A percentile compares a stretch with the other conserved stretches of the same genome.
phyloP scores from a whole-genome alignment of 1,284 basidiomycete genomes.

The Irpex sp. region DNA sequence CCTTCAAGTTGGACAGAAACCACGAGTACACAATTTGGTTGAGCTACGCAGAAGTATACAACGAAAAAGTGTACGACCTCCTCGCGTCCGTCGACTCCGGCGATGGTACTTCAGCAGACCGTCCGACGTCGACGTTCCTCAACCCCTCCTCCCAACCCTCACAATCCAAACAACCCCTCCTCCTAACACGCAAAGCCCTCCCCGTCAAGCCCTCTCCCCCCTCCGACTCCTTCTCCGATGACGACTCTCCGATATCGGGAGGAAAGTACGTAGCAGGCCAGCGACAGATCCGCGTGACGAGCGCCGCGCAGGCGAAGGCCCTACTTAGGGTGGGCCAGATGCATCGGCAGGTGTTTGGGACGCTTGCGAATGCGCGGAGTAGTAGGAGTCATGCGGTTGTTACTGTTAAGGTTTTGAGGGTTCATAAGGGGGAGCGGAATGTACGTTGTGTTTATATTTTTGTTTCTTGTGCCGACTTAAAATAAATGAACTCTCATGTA shows the following conservation, averaged over 20 bases:
- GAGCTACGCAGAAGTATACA: constrained; percentile 98
- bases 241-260: constrained; percentile 36
- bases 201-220: constrained; percentile 70
- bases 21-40: constrained; percentile 93
- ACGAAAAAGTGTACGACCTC: constrained; percentile 91
- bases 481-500: too few species aligned
- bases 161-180: constrained; percentile 31
- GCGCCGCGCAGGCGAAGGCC: constrained; percentile 67
- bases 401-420: constrained; percentile 86
- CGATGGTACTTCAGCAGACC: too few species aligned
- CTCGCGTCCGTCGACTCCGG: constrained; percentile 44
- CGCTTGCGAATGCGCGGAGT: constrained; percentile 88
- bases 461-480: too few species aligned
- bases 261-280: constrained; percentile 90
- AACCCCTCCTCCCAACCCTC: constrained; percentile 19
- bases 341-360: constrained; percentile 93
- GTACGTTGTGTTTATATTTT: too few species aligned
- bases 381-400: constrained; percentile 93
- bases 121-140: constrained; percentile 24
- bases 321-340: constrained; percentile 80
- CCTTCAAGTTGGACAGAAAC: constrained; percentile 79
- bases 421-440: constrained; percentile 76
- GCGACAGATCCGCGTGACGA: constrained; percentile 79
- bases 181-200: constrained; percentile 80
- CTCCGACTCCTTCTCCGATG: constrained; percentile 37